Base-by-base conservation (phyloP, 805 yeast species). In the Komagataella phaffii region DNA sequence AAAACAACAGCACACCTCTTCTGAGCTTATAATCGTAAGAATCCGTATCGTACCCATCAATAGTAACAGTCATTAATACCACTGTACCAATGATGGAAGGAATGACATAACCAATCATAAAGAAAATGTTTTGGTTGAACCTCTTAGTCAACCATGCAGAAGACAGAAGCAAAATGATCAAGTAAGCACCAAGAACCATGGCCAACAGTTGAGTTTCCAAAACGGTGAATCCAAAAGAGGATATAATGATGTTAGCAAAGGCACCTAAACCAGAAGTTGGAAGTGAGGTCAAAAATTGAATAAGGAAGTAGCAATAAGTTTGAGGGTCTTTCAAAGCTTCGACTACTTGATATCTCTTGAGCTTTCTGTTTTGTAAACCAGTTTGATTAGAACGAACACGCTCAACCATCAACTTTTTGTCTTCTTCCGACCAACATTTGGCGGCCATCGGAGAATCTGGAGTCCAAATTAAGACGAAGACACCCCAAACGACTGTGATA, bases 391-490 rank as follows among this genome's bases (percentile, higher is more conserved):
- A 59, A 44, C 64, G 62, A 6, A 61, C 59, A 54, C 70, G 58
- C 6, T 61, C 58, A 48, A 62, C 59, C 43, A 61, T 63, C 48
- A 60, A 56, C 44, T 66, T 57, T 57, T 68, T 73, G 53, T 74
- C 75, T 21, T 60, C 64, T 44, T 65, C 67, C 45, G 59, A 61
- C 45, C 67, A 59, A 47, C 64, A 69, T 56, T 68, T 64, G 3
- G 70, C 70, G 43, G 57, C 51, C 44, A 63, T 58, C 46, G 68
- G 70, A 47, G 58, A 57, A 54, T 64, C 64, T n/a, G 73, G 71
- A 18, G 67, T 53, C 45, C 60, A 57, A 47, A 63, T 53, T 19
- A 57, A 47, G 49, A 69, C 58, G 19, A 60, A 47, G 24, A 63
- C 47, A 5, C 74, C 72, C 49, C 64, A 57, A 19, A 60, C 61